These are phyloP conservation scores for Emericellopsis terricola DNA, from an alignment of 495 filamentous ascomycete species.

Conservation along the genomic window DNA sequence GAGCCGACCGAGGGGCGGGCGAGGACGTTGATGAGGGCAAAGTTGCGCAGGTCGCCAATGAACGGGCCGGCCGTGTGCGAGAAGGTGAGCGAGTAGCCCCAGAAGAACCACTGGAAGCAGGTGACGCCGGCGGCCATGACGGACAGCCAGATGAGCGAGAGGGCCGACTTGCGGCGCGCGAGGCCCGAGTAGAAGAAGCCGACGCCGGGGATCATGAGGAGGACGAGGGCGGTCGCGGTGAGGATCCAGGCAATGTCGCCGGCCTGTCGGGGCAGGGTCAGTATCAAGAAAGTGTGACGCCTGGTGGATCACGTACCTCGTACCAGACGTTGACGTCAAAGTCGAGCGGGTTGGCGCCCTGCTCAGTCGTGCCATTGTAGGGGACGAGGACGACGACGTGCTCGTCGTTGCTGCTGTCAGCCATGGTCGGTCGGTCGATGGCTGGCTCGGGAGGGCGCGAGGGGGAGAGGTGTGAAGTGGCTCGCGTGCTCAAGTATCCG, in stretches of 20 bases:
- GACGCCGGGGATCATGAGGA: constrained; percentile 97
- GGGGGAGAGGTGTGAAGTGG: not conserved
- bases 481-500: not conserved
- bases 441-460: too few relatives aligned
- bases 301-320: constrained; percentile 33
- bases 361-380: constrained; percentile 46
- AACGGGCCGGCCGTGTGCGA: constrained; percentile 67
- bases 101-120: constrained; percentile 98
- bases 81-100: constrained; percentile 91
- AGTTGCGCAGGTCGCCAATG: constrained; percentile 73
- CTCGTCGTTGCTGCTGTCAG: too few relatives aligned
- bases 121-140: constrained; percentile 85
- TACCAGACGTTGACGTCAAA: constrained; percentile 71
- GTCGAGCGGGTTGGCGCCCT: constrained; percentile 57
- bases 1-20: constrained; percentile 69
- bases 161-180: constrained; percentile 87
- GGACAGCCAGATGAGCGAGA: constrained; percentile 92
- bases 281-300: not conserved
- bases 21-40: constrained; percentile 70
- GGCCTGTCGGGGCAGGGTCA: constrained; percentile 26
- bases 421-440: constrained; percentile 11
- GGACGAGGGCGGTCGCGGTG: constrained; percentile 68
- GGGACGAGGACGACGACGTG: constrained; percentile 25
- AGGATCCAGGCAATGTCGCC: constrained; percentile 92
- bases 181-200: constrained; percentile 99